Evolutionary conservation across 2,329 filamentous ascomycete genomes (phyloP), one percentile per base, ranked within the genome.

Genomic region (Microdochium trichocladiopsis): DNA sequence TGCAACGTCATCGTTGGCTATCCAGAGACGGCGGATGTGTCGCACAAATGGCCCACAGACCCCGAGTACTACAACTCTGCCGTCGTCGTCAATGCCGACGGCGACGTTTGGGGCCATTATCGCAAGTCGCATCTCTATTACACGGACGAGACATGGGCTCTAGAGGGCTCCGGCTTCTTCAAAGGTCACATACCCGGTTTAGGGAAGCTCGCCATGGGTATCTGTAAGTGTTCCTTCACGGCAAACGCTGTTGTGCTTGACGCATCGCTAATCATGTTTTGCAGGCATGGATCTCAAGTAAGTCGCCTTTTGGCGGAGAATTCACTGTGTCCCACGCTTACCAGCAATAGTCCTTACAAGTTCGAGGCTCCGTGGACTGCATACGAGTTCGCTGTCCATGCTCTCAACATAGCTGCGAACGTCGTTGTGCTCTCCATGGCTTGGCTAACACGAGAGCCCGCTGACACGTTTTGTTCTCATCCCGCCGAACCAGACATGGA

Each of bases 361-460:
- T 78, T 79, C 50, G 72, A 78, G 55, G 69, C 75, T 0, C 73
- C 74, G 0, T 80, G 74, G 74, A 60, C 66, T 43, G 69, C 68
- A 0, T 78, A 73, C 55, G 76, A 79, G 53, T 78, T 79, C 55
- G 77, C 76, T 11, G 77, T 71, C 23, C 82, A 88, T 45, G 71
- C 85, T 5, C 63, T 90, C 0, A 68, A 80, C 1, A 68, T 70
- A 0, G 61, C 75, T 0, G 78, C 85, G 0, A 81, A 83, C 14
- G 56, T 92, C 0, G 82, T 89, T 2, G 80, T 91, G 31, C 58
- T 93, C 0, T 82, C 80, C 3, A 92, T 92, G 88, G 87, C 89
- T 0, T 93, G 88, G 88, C 72, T 88, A 28, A 90, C 87, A 2
- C 72, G 65, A 52, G 82, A 74, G 55, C 77, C 73, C 60, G 74